phyloP scores from a whole-genome alignment of 495 filamentous ascomycete species.

The Podospora comata region DNA sequence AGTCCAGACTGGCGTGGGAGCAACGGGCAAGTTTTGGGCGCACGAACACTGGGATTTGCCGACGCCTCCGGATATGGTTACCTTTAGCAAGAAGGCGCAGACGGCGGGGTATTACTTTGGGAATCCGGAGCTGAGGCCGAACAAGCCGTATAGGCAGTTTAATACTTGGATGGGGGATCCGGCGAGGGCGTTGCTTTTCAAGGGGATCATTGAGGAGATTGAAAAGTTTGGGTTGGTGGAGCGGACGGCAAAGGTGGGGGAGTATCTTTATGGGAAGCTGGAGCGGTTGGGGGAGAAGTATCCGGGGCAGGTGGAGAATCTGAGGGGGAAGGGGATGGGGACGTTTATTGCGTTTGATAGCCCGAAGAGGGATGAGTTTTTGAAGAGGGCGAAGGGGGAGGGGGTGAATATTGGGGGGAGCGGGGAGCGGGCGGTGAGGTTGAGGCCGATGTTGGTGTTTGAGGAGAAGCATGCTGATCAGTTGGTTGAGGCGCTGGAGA shows the following conservation, averaged over 20 bases:
- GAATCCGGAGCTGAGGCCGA: slow-evolving; percentile 82
- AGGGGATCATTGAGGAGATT: slow-evolving; percentile 87
- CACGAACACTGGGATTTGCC: slow-evolving; percentile 94
- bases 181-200: slow-evolving; percentile 83
- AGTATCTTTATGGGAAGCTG: slow-evolving; percentile 75
- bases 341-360: slow-evolving; percentile 97
- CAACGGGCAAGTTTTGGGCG: slow-evolving; percentile 97
- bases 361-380: slow-evolving; percentile 77
- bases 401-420: slow-evolving; percentile 94
- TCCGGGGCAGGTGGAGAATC: slow-evolving; percentile 80
- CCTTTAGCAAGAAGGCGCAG: slow-evolving; percentile 98
- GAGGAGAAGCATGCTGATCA: slow-evolving; percentile 81
- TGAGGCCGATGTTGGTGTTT: slow-evolving; percentile 96
- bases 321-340: slow-evolving; percentile 90
- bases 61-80: slow-evolving; percentile 93
- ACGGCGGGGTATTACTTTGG: slow-evolving; percentile 97
- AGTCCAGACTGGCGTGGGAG: slow-evolving; percentile 94
- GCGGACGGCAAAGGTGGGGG: slow-evolving; percentile 76
- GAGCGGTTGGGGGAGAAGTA: slow-evolving; percentile 67
- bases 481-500: slow-evolving; percentile 60
- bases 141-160: slow-evolving; percentile 99
- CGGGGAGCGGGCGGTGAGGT: slow-evolving; percentile 72
- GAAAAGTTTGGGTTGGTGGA: slow-evolving; percentile 74
- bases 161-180: slow-evolving; percentile 99
- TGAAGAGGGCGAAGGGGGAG: slow-evolving; percentile 73